A percentile compares a stretch with the other conserved stretches of the same genome.
These are phyloP conservation scores for Cladosporium sp. DNA, from an alignment of 2,329 filamentous ascomycete genomes.

Conservation along the genomic window DNA sequence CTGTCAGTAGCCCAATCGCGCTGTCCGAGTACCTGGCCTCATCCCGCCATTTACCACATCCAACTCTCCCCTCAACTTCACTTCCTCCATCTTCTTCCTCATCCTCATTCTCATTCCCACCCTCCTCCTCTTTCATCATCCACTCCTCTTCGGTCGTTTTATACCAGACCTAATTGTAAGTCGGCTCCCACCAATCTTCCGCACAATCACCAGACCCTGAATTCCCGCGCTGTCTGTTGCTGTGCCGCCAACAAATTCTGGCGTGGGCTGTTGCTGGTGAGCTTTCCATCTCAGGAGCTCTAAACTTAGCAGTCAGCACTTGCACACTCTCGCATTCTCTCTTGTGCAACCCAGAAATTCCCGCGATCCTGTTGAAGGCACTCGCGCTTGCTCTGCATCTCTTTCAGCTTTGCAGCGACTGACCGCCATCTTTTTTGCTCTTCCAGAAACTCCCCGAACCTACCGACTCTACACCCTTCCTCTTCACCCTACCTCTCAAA, in stretches of 20 bases:
- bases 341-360: neutral
- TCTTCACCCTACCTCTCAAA: too few species aligned
- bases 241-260: conserved; percentile 14
- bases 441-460: neutral
- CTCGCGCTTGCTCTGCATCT: neutral
- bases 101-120: neutral
- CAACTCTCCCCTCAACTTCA: too few species aligned
- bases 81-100: too few species aligned
- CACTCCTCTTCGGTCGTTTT: neutral
- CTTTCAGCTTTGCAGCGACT: conserved; percentile 1
- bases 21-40: too few species aligned
- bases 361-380: conserved; percentile 11
- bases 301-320: conserved; percentile 16
- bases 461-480: conserved; percentile 6
- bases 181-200: neutral
- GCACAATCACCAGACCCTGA: neutral
- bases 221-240: neutral
- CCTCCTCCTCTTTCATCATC: conserved; percentile 12
- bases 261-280: neutral
- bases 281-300: conserved; percentile 14
- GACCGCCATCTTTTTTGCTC: neutral
- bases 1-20: too few species aligned
- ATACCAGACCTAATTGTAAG: conserved; percentile 5
- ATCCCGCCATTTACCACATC: too few species aligned
- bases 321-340: neutral